Evolutionary conservation across 2,329 filamentous ascomycete genomes (phyloP), one percentile per base, ranked within the genome.

Genomic region (Pseudogymnoascus verrucosus): DNA sequence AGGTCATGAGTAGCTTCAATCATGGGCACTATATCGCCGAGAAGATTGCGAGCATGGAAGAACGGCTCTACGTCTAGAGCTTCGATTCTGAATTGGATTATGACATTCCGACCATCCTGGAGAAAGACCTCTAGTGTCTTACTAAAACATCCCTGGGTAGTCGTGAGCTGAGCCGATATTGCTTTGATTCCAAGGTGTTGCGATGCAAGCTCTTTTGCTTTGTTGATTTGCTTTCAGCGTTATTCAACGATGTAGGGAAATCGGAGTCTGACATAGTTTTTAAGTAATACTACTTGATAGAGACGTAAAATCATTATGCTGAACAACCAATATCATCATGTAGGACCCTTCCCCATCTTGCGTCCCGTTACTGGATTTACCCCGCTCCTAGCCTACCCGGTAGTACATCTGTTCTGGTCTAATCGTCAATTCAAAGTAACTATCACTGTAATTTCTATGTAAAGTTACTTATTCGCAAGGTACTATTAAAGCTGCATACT

Each of bases 41-140:
- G 64, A 10, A 63, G 54, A 36, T 47, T 23, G n/a, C 65, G 59
- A 44, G 69, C 69, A 62, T 23, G 6, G 28, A 65, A 34, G 62
- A 68, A 70, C 28, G 65, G 62, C 11, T 57, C 61, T 5, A 65
- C 62, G 37, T 71, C 66, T 5, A 71, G 57, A 26, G 63, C 63
- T 63, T 69, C 63, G 21, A 62, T 40, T 40, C 66, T 67, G 62
- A 71, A 68, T 62, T 69, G 68, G 6, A 71, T 69, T 42, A 70
- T 62, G 34, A 67, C 60, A 7, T 62, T 62, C 34, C 65, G 34
- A 39, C 63, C 65, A 61, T 65, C 59, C n/a, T 65, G 7, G 34
- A 71, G 34, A 8, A 64, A 68, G 16, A 70, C 66, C n/a, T 66
- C 62, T 23, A 69, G 23, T 16, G 69, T 71, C 37, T 63, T 68